Conservation (phyloP, 2,329 filamentous ascomycete species). For the Chaetomiaceae sp. region DNA sequence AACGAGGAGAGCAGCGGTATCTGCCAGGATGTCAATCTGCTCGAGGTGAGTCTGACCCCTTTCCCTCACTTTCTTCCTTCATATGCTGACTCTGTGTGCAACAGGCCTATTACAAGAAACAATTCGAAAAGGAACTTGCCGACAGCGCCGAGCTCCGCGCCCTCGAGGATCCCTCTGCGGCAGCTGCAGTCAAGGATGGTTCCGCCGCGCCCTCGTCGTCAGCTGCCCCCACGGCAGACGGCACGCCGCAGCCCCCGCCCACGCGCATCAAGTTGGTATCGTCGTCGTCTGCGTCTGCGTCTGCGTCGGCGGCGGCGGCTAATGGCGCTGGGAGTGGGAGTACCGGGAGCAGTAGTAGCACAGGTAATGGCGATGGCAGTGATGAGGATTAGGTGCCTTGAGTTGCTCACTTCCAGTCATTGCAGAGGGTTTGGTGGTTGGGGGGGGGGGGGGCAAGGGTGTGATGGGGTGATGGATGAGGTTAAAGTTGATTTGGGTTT, state of each 20-base stretch:
- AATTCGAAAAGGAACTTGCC: conserved; percentile 50
- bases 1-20: conserved; percentile 94
- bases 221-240: conserved; percentile 28
- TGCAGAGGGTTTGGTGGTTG: no score
- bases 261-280: conserved; percentile 67
- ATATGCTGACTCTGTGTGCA: background rate
- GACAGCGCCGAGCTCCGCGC: conserved; percentile 53
- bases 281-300: conserved; percentile 38
- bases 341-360: conserved; percentile 29
- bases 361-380: conserved; percentile 32
- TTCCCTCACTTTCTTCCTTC: background rate
- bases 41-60: conserved; percentile 65
- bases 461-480: no score
- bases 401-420: no score
- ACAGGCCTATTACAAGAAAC: conserved; percentile 54
- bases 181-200: conserved; percentile 31
- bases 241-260: conserved; percentile 57
- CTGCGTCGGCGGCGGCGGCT: background rate
- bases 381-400: conserved; percentile 44
- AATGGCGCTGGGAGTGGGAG: conserved; percentile 1
- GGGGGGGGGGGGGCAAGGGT: no score
- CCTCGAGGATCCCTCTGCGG: conserved; percentile 42
- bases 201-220: conserved; percentile 50
- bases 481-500: no score
- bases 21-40: conserved; percentile 86